These are phyloP conservation scores for Aureobasidium sp. DNA, from an alignment of 2,329 filamentous ascomycete species.

Conservation along the genomic window DNA sequence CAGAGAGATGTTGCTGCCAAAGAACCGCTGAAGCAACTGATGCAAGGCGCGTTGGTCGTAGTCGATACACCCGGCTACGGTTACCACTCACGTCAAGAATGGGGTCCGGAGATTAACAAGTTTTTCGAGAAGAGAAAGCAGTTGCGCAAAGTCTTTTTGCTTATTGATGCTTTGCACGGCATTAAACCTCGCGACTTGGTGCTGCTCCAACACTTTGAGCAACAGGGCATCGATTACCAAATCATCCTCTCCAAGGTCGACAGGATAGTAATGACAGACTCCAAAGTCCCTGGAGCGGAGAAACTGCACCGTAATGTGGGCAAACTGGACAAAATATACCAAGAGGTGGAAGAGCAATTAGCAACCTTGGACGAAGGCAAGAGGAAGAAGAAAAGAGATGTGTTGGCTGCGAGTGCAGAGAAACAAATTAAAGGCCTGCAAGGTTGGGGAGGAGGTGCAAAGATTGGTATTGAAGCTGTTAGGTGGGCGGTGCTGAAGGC, in stretches of 20 bases:
- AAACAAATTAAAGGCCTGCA: slow-evolving; percentile 39
- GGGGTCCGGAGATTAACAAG: slow-evolving; percentile 62
- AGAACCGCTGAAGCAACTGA: slow-evolving; percentile 35
- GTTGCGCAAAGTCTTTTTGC: slow-evolving; percentile 56
- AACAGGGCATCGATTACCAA: slow-evolving; percentile 55
- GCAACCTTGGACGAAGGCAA: not conserved
- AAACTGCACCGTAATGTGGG: not conserved
- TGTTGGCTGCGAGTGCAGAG: slow-evolving; percentile 53
- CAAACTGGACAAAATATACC: slow-evolving; percentile 3
- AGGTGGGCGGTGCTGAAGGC: slow-evolving; percentile 59
- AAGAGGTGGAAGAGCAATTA: slow-evolving; percentile 37
- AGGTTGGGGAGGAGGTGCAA: slow-evolving; percentile 44
- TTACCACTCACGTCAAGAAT: slow-evolving; percentile 52
- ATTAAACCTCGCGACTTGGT: slow-evolving; percentile 54
- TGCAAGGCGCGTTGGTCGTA: slow-evolving; percentile 45
- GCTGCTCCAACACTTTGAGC: slow-evolving; percentile 50
- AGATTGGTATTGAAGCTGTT: slow-evolving; percentile 55
- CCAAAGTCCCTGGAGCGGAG: slow-evolving; percentile 20
- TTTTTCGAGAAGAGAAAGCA: slow-evolving; percentile 58
- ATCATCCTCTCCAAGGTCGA: slow-evolving; percentile 62
- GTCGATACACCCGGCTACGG: slow-evolving; percentile 70
- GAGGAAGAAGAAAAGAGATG: slow-evolving; percentile 35
- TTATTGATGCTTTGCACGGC: slow-evolving; percentile 58
- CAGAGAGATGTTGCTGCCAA: slow-evolving; percentile 21
- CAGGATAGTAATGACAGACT: slow-evolving; percentile 38